Evolutionary conservation across 345 rosid species (phyloP).

Genomic region (Aurinia saxatilis): DNA sequence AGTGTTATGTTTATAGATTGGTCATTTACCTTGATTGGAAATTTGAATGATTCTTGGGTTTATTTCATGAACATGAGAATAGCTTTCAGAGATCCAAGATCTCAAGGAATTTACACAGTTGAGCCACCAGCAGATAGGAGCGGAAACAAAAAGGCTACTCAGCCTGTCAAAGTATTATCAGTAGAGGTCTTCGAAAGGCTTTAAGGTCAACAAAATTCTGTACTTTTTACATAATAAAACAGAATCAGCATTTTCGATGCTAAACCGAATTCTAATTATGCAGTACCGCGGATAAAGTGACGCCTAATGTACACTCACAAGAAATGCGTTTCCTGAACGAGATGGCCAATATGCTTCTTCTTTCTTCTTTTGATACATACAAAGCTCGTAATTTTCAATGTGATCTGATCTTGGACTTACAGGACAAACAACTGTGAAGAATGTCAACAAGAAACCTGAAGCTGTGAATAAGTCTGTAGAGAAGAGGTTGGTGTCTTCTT

Average conservation of each 20-base stretch:
- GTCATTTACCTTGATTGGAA: not conserved
- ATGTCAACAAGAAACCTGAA: too few relatives aligned
- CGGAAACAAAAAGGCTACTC: slow-evolving; percentile 34
- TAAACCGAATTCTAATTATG: not conserved
- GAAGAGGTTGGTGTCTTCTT: too few relatives aligned
- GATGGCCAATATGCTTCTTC: slow-evolving; percentile 48
- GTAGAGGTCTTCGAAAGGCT: slow-evolving; percentile 78
- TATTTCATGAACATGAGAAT: slow-evolving; percentile 54
- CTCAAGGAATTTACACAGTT: slow-evolving; percentile 58
- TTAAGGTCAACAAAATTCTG: slow-evolving; percentile 41
- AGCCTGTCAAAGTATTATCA: slow-evolving; percentile 57
- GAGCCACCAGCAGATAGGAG: slow-evolving; percentile 49
- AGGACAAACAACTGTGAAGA: too few relatives aligned
- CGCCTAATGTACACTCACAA: slow-evolving; percentile 77
- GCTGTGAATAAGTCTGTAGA: too few relatives aligned
- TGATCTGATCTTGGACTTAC: too few relatives aligned
- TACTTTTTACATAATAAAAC: not conserved
- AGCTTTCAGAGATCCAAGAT: slow-evolving; percentile 42
- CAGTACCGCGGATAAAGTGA: slow-evolving; percentile 87
- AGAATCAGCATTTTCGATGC: not conserved
- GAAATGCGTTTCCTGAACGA: too few relatives aligned
- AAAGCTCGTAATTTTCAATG: not conserved
- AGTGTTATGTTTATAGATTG: not conserved
- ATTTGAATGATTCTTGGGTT: not conserved
- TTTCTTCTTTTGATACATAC: not conserved